Conservation (phyloP, 1,284 basidiomycete genomes). For the Vanrija sp. region DNA sequence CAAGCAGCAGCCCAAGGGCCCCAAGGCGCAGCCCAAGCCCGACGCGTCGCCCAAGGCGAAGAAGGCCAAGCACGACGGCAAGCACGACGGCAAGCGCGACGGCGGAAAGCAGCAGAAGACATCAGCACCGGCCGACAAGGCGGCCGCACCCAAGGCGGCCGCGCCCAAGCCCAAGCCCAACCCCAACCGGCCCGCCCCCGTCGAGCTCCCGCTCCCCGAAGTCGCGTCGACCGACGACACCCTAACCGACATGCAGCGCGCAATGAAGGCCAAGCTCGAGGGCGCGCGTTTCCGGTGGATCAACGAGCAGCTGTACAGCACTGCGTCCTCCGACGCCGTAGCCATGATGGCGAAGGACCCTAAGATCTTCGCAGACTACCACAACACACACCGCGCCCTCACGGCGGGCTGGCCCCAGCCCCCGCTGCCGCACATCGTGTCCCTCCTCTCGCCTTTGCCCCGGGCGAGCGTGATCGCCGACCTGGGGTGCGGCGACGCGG, state of each 20-base stretch:
- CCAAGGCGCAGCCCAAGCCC: not conserved
- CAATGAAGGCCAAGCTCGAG: slow-evolving; percentile 70
- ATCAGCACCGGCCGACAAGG: slow-evolving; percentile 2
- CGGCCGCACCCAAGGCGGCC: not conserved
- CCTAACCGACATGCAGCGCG: slow-evolving; percentile 68
- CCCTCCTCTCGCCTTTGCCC: slow-evolving; percentile 57
- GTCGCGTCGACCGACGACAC: slow-evolving; percentile 29
- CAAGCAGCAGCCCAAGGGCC: not conserved
- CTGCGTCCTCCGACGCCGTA: slow-evolving; percentile 66
- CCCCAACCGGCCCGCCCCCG: slow-evolving; percentile 13
- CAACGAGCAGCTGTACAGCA: slow-evolving; percentile 83
- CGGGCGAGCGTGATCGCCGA: slow-evolving; percentile 75
- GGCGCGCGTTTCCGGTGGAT: slow-evolving; percentile 83
- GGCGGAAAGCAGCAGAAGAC: not conserved
- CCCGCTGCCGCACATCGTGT: slow-evolving; percentile 75
- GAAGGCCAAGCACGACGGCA: slow-evolving; percentile 4
- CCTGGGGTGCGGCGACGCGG: slow-evolving; percentile 92
- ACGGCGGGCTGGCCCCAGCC: slow-evolving; percentile 87
- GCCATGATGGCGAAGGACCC: slow-evolving; percentile 77
- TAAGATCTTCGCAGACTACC: slow-evolving; percentile 74
- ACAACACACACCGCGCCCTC: slow-evolving; percentile 80
- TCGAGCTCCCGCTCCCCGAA: slow-evolving; percentile 26
- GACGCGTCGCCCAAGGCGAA: not conserved
- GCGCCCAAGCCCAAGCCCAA: slow-evolving; percentile 3
- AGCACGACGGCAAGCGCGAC: not conserved